Base-by-base conservation (phyloP, 805 yeast species). In the Starmerella floris region DNA sequence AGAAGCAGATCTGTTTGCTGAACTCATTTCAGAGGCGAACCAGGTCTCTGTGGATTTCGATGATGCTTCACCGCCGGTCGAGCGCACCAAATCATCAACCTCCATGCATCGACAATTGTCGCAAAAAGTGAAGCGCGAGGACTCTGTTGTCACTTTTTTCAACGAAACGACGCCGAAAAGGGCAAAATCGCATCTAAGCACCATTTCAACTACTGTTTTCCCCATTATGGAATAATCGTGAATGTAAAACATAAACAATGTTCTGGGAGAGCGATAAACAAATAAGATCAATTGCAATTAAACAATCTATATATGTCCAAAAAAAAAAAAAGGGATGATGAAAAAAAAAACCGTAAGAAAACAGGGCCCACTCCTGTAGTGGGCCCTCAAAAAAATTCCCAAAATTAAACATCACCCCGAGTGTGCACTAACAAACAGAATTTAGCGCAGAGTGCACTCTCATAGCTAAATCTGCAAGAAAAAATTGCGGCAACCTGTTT, bases 1-100 rank as follows among this genome's bases (percentile, higher is more conserved):
- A 25, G 50, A 47, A 13, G 62, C 60, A 27, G 65, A 61, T 43
- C 60, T 50, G 2, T 56, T 54, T 21, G 59, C 56, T 34, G 63
- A 56, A 10, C 33, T 68, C 15, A 42, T 73, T 19, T 76, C 72
- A 48, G 77, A 73, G 53, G 70, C 69, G 37, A 73, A 73, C 46
- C 61, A 55, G 2, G 61, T 72, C 4, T 73, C 76, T 2, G 73
- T 66, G 44, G 70, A 68, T 40, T 32, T 30, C 2, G 36, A 56
- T 28, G 51, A 56, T n/a, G 54, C 25, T 17, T 41, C 31, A 36
- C 37, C 11, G 15, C 22, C 19, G 17, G 16, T 22, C 9, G 30
- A 20, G 13, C 37, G 28, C 31, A 38, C 27, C 9, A 22, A 41
- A 17, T 23, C 30, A 10, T 10, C 39, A 5, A 15, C 30, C 21